Evolutionary conservation across 257 asterid species (phyloP), one percentile per base, ranked within the genome.

Genomic region (Solanum peruvianum): DNA sequence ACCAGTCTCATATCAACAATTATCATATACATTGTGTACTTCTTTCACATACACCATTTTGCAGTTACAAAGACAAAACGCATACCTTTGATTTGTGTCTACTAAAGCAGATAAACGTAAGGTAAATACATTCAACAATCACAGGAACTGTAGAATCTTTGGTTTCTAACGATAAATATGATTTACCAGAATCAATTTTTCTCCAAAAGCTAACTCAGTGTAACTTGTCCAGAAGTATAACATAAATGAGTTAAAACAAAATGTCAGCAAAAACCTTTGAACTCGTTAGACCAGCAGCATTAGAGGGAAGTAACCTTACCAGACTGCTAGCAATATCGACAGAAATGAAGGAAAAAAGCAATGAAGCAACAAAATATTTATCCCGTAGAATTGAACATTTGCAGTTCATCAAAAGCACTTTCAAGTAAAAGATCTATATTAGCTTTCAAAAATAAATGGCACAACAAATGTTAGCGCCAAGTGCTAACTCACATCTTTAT

Each of bases 1-100:
- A 13, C 12, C 45, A 42, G 11, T 42, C 11, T 95, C 98, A 37
- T 94, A 92, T 20, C 93, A 92, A 89, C 93, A 95, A 72, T 95
- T 96, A 88, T 94, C 98, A 91, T 94, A 96, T 29, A 93, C 97
- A 88, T 96, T 95, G 95, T 94, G 95, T 89, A 88, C 66, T 87
- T 80, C 39, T 37, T 29, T 45, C 71, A 39, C 66, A 29, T 27
- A 75, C 35, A 23, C 13, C 7, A 8, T 27, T 78, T 27, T 25
- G 62, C 16, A 78, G 16, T 77, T 47, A 33, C 66, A 27, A 8
- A 3, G 9, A 80, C 42, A 7, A 10, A 80, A 47, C 8, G 20
- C 9, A 29, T 15, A 29, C 15, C 84, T 29, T 16, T 47, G 42
- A 80, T 45, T 47, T 80, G 42, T 16, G n/a, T 78, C 41, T 44